These are phyloP conservation scores for Dictyostelium firmibasis DNA, from an alignment of 78 protist genomes.

Conservation along the genomic window DNA sequence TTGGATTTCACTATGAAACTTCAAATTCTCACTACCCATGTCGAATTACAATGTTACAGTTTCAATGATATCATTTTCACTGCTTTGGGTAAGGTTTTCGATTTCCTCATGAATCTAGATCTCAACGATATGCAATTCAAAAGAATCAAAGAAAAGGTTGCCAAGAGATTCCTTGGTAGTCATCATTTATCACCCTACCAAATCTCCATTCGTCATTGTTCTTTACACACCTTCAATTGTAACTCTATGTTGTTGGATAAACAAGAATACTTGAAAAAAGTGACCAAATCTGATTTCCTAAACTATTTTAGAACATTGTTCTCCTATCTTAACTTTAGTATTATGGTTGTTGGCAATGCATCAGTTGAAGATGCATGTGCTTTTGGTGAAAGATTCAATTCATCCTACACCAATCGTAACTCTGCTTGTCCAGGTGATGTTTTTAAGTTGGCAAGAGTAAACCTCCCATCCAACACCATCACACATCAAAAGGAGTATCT, in stretches of 20 bases:
- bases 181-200: not conserved
- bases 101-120: not conserved
- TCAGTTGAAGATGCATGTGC: not conserved
- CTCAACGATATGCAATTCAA: not conserved
- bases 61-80: conserved; percentile 9
- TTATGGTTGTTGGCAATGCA: conserved; percentile 28
- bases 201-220: not conserved
- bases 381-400: not conserved
- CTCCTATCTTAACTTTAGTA: not conserved
- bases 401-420: not conserved
- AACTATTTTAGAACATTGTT: not conserved
- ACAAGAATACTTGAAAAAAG: not conserved
- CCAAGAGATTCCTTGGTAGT: not conserved
- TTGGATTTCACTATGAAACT: not conserved
- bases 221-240: not conserved
- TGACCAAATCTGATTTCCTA: not conserved
- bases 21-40: not conserved
- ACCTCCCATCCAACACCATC: not conserved
- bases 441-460: not conserved
- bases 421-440: not conserved
- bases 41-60: not conserved
- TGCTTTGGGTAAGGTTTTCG: not conserved
- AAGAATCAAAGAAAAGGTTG: not conserved
- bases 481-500: not conserved
- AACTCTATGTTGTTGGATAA: not conserved